Evolutionary conservation across 768 basidiomycete genomes (phyloP), one percentile per base, ranked within the genome.

Genomic region (Termitomyces heimii): DNA sequence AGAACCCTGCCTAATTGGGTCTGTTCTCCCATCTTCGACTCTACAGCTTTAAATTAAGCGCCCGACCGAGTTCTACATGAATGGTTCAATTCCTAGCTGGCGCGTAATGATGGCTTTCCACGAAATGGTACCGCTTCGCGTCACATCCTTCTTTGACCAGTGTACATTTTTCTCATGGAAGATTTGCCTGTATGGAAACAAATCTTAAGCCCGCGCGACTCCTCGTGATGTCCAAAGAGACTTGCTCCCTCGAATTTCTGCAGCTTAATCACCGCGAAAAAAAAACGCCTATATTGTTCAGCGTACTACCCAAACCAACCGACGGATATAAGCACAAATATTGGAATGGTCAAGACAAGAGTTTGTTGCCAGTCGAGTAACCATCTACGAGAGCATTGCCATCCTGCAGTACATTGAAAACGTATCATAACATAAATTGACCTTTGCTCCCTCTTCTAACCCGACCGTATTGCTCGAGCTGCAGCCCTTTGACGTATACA

Each of bases 371-470:
- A 55, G 48, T 1, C 50, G 46, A 20, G 53, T 63, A n/a, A 60
- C 50, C 3, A 59, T 71, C 46, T 68, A 68, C 42, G 68, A 70
- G 53, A 69, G 63, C 46, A 56, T 70, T 31, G 68, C 70, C 29
- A 70, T 70, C 37, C 63, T 71, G n/a, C 62, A 65, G 13, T 70
- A 70, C 54, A 62, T 67, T 34, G 70, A 71, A n/a, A 53, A 65
- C 61, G 20, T 67, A 63, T 37, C 53, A 69, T 53, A 58, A 53
- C 8, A 53, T 57, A 29, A 54, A 60, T 34, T 34, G 48, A 4
- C 64, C 64, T 28, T 60, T 70, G 1, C 62, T 68, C n/a, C 67
- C 69, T 18, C 63, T 57, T 18, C 37, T 66, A 18, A 50, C 57
- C 57, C 5, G 26, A 64, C 37, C 64, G 62, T 12, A 49, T 56